Conservation (phyloP, 192 early-diverging fungal species). For the Powellomyces hirtus region DNA sequence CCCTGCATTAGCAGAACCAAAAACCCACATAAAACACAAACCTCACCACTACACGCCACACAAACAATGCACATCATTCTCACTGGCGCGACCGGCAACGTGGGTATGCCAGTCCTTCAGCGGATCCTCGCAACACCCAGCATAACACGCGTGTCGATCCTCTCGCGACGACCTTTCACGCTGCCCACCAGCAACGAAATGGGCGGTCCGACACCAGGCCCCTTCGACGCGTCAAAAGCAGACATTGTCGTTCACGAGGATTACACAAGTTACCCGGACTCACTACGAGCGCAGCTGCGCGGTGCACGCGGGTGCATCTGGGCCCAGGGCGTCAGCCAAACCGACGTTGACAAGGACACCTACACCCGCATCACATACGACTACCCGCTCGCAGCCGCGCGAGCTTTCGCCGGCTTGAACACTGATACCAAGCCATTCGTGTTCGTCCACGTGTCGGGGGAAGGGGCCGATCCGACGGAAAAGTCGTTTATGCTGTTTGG, state of each 20-base stretch:
- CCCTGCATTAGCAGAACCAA: no score
- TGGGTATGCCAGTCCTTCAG: background rate
- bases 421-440: background rate
- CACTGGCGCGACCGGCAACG: constrained; percentile 2
- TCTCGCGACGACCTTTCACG: background rate
- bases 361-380: background rate
- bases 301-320: background rate
- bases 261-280: background rate
- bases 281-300: background rate
- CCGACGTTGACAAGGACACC: background rate
- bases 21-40: no score
- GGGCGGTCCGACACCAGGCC: no score
- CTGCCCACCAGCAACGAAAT: background rate
- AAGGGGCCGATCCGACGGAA: background rate
- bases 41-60: no score
- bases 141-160: background rate
- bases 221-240: background rate
- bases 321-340: background rate
- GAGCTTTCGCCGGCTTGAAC: background rate
- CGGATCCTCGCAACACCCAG: background rate
- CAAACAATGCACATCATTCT: constrained; percentile 7
- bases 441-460: background rate
- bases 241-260: background rate
- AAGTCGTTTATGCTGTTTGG: background rate
- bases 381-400: background rate